Evolutionary conservation across 2,329 filamentous ascomycete species (phyloP).

Genomic region (Gyromitra esculenta): DNA sequence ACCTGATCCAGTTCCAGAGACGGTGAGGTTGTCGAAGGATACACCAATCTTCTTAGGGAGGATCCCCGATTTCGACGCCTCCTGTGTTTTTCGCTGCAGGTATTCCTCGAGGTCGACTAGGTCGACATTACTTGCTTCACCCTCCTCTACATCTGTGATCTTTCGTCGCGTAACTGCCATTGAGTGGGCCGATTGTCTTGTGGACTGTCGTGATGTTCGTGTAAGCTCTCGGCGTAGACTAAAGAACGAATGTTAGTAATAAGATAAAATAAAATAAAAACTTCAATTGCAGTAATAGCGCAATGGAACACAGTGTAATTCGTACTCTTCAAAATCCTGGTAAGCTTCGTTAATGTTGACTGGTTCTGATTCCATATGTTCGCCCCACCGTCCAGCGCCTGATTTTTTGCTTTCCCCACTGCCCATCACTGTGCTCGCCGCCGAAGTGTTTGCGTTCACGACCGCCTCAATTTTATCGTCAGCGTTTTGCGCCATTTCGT

Average conservation of each 20-base stretch:
- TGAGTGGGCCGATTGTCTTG: slow-evolving; percentile 20
- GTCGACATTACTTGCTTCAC: slow-evolving; percentile 42
- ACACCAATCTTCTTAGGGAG: slow-evolving; percentile 57
- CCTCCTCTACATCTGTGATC: slow-evolving; percentile 50
- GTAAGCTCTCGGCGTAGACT: slow-evolving; percentile 50
- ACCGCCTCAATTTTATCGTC: slow-evolving; percentile 20
- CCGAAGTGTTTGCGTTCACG: slow-evolving; percentile 1
- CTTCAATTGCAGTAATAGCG: slow-evolving; percentile 1
- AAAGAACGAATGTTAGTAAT: slow-evolving; percentile 1
- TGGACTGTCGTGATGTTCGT: slow-evolving; percentile 19
- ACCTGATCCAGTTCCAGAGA: slow-evolving; percentile 55
- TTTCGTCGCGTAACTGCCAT: slow-evolving; percentile 30
- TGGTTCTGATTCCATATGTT: slow-evolving; percentile 47
- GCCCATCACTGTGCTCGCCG: slow-evolving; percentile 17
- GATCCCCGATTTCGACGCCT: slow-evolving; percentile 53
- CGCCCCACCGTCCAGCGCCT: slow-evolving; percentile 38
- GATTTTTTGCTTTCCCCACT: slow-evolving; percentile 23
- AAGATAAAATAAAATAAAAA: neutral
- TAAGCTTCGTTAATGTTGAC: slow-evolving; percentile 56
- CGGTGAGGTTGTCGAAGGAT: slow-evolving; percentile 56
- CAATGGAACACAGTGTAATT: neutral
- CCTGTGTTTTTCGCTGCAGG: slow-evolving; percentile 53
- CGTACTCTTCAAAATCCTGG: slow-evolving; percentile 57
- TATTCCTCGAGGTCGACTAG: slow-evolving; percentile 57
- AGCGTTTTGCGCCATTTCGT: slow-evolving; percentile 21